These are phyloP conservation scores for Aureobasidium sp. DNA, from an alignment of 2,329 filamentous ascomycete species.

Conservation along the genomic window DNA sequence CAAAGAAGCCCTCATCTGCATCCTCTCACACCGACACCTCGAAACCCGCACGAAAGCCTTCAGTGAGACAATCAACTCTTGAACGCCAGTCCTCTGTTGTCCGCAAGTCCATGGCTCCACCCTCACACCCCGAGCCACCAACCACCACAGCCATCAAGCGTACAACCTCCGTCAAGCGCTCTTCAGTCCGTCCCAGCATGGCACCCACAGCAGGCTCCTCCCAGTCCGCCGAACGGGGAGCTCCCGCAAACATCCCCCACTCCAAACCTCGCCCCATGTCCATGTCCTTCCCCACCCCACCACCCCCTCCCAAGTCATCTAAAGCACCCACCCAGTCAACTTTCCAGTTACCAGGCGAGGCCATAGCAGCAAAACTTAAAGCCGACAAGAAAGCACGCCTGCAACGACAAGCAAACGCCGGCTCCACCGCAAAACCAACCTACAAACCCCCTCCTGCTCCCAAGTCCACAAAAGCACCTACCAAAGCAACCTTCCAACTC, in stretches of 20 bases:
- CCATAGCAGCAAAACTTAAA: constrained; percentile 44
- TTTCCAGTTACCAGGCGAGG: constrained; percentile 46
- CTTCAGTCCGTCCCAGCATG: constrained; percentile 1
- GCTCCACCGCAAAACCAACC: neutral
- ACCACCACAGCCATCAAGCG: neutral
- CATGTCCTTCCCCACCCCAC: constrained; percentile 39
- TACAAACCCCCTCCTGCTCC: neutral
- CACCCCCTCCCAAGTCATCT: constrained; percentile 39
- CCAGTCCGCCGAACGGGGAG: constrained; percentile 18
- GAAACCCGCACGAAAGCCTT: constrained; percentile 13
- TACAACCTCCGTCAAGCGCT: neutral
- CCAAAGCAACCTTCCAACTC: constrained; percentile 36
- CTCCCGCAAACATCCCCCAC: constrained; percentile 24
- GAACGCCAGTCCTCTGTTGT: neutral
- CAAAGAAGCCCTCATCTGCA: constrained; percentile 32
- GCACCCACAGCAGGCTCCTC: constrained; percentile 11
- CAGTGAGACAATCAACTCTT: constrained; percentile 15
- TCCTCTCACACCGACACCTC: constrained; percentile 19
- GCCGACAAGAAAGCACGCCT: constrained; percentile 41
- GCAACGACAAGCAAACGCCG: constrained; percentile 32
- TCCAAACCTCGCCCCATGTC: constrained; percentile 40
- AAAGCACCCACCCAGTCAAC: constrained; percentile 42
- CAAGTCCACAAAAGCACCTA: constrained; percentile 16
- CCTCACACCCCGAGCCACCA: neutral
- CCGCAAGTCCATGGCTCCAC: neutral